phyloP scores from a whole-genome alignment of 331 rosid genomes.

The Phaseolus coccineus region DNA sequence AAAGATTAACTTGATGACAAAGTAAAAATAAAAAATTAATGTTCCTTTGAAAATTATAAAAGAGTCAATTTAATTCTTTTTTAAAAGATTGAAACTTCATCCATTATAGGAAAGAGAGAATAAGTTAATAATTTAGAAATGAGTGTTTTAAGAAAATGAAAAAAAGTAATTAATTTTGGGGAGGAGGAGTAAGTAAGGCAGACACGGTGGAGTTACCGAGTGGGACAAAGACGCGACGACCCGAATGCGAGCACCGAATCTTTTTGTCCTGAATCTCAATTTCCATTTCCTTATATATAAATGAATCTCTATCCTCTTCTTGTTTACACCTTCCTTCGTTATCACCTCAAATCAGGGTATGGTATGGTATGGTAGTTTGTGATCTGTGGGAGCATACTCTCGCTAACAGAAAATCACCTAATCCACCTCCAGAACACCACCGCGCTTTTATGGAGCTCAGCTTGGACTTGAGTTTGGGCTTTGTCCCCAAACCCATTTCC shows the following conservation, averaged over 20 bases:
- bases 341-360: constrained; percentile 46
- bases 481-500: constrained; percentile 64
- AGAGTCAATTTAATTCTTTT: too few species aligned
- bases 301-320: constrained; percentile 44
- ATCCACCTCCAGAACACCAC: background rate
- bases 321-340: constrained; percentile 33
- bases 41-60: too few species aligned
- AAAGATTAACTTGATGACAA: too few species aligned
- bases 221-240: constrained; percentile 71
- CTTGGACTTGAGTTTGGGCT: constrained; percentile 65
- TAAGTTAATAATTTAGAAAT: too few species aligned
- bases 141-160: background rate
- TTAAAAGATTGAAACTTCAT: too few species aligned
- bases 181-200: background rate
- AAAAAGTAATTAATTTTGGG: background rate
- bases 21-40: too few species aligned
- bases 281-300: constrained; percentile 44
- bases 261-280: constrained; percentile 62
- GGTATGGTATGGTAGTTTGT: constrained; percentile 17
- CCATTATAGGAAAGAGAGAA: too few species aligned
- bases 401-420: background rate
- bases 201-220: constrained; percentile 38
- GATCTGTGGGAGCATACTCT: background rate
- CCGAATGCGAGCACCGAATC: constrained; percentile 66
- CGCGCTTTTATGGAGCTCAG: constrained; percentile 55